Percentiles rank a stretch among this genome's conserved stretches.
Evolutionary conservation across 192 early-diverging fungal genomes (phyloP).

Genomic region (Coemansia erecta): DNA sequence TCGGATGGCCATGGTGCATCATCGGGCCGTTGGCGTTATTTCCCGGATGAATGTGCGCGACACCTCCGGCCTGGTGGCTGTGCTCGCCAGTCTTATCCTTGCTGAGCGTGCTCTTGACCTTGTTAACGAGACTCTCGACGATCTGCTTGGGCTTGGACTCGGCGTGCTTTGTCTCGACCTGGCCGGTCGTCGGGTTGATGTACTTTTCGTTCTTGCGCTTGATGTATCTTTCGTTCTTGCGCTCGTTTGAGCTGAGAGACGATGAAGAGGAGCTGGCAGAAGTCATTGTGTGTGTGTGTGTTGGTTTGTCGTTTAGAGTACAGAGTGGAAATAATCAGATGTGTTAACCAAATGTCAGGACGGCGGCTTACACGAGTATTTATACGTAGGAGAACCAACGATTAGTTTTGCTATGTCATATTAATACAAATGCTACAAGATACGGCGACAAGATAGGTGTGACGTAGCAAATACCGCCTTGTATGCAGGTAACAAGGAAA

Average conservation of each 20-base stretch:
- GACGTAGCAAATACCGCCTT: neutral
- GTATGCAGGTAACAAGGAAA: neutral
- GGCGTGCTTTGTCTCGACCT: too few relatives aligned
- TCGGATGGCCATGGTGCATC: neutral
- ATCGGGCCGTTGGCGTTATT: neutral
- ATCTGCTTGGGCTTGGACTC: slow-evolving; percentile 13
- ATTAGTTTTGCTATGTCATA: too few relatives aligned
- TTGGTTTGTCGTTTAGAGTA: too few relatives aligned
- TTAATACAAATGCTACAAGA: neutral
- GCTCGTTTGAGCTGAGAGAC: neutral
- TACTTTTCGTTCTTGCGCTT: neutral
- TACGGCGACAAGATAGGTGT: neutral
- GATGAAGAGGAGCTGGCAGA: slow-evolving; percentile 1
- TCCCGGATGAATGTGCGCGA: neutral
- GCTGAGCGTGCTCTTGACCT: slow-evolving; percentile 12
- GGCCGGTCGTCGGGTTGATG: too few relatives aligned
- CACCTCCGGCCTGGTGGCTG: slow-evolving; percentile 4
- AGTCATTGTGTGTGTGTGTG: neutral
- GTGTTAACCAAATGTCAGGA: neutral
- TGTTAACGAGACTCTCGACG: slow-evolving; percentile 10
- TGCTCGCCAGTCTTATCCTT: slow-evolving; percentile 11
- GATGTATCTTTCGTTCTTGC: neutral
- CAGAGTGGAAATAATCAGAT: too few relatives aligned
- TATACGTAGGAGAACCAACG: neutral
- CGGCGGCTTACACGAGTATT: neutral